Evolutionary conservation across 2,329 filamentous ascomycete genomes (phyloP), one percentile per base, ranked within the genome.

Genomic region (Xylariales sp.): DNA sequence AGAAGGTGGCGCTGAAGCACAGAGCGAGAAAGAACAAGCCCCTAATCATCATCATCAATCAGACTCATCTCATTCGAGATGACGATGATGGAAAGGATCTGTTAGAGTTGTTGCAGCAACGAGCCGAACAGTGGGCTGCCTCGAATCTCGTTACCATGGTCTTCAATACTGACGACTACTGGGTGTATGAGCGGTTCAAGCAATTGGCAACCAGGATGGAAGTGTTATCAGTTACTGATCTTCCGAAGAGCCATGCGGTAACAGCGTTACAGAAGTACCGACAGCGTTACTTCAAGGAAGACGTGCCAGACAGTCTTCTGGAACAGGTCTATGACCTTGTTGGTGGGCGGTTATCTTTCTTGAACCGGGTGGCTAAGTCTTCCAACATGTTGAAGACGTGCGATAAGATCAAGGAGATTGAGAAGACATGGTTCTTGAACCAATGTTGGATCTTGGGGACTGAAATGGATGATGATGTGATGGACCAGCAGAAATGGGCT

Each of bases 81-180:
- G 86, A 97, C 53, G 87, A 94, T 4, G 88, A 94, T 54, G 93
- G 93, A n/a, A 84, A 85, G 42, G 88, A 97, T 59, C 71, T 98
- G 11, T 80, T 98, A 31, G 93, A 98, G 63, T 78, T 98, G 37
- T 81, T 98, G 21, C 93, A 98, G 58, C 93, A 98, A 60, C 81
- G 90, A 22, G 91, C 93, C 1, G 93, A 98, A 64, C 86, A 93
- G 62, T 98, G 93, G 93, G 91, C 93, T 1, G 93, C 91, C 1
- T 81, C 86, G 15, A 91, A 88, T 50, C 75, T 98, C 7, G 87
- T 94, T 21, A 97, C 93, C 1, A 78, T 88, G 72, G 82, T 98
- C 24, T 89, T 98, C 68, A 97, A 96, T 65, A 90, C 83, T 40
- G 93, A 98, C 63, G 93, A 97, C 60, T 98, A 95, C 65, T 98